Base-by-base conservation (phyloP, 2,329 filamentous ascomycete species). In the Knoxdaviesia capensis region DNA sequence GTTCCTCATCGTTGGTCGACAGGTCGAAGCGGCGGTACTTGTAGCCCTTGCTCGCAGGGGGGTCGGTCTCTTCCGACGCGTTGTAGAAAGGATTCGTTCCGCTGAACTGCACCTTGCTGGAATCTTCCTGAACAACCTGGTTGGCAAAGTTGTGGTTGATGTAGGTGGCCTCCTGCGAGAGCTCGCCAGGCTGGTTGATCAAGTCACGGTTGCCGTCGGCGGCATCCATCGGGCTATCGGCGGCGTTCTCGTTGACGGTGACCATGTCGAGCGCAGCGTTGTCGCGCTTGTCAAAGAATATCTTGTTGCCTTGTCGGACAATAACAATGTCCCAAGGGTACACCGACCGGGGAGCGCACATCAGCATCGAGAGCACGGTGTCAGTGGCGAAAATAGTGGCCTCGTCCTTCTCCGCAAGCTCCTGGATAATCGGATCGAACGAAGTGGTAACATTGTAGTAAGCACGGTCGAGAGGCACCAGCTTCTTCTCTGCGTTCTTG, bases 71-170 rank as follows among this genome's bases (percentile, higher is more conserved):
- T 58, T 93, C 86, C 40, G 81, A 72, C 35, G 85, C 68, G 62
- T 93, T 93, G 72, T 98, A 94, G 75, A 98, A 98, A 54, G 90
- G 90, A 66, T 96, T 94, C 57, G 82, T 77, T 65, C 94, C 71
- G 45, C 75, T 56, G 77, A 96, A 90, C 52, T 82, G 74, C 49
- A 86, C 69, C 69, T 90, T 92, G 58, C 75, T 66, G 48, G 66
- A 70, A 48, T 85, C 74, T 68, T 98, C 90, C 52, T 75, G 62
- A 50, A 98, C 87, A 41, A 92, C 85, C 68, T 98, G 90, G 62
- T 93, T 84, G 52, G 85, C 82, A 61, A 98, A 98, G 69, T 96
- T 93, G 73, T 96, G 90, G 75, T 98, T 98, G 74, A 98, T 98
- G 68, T 94, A 92, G 41, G 90, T 98, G 43, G 90, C 90, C 65